A percentile compares a stretch with the other conserved stretches of the same genome.
These are phyloP conservation scores for Leucocoprinus sp. DNA, from an alignment of 768 basidiomycete genomes.

Conservation along the genomic window DNA sequence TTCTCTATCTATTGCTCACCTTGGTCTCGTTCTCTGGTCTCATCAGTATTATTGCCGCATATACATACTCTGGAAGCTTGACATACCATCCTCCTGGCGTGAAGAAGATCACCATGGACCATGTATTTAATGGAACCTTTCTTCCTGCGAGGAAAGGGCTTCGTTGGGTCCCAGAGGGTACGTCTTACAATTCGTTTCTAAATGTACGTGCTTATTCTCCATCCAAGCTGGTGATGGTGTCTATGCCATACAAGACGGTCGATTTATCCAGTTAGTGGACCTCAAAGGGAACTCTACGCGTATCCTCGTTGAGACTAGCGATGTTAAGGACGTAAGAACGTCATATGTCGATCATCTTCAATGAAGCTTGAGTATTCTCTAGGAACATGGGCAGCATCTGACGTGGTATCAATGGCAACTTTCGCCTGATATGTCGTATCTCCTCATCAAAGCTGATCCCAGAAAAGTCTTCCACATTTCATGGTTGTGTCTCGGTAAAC, in stretches of 20 bases:
- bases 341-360: neutral
- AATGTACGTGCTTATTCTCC: neutral
- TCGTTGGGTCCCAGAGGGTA: constrained; percentile 92
- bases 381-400: constrained; percentile 52
- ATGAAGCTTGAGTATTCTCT: constrained; percentile 3
- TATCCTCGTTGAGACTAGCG: constrained; percentile 45
- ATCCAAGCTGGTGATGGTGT: constrained; percentile 89
- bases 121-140: constrained; percentile 92
- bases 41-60: constrained; percentile 75
- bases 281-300: constrained; percentile 66
- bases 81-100: constrained; percentile 44
- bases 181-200: constrained; percentile 14
- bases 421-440: constrained; percentile 86
- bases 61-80: constrained; percentile 53
- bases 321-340: constrained; percentile 56
- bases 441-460: constrained; percentile 72
- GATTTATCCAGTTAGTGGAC: constrained; percentile 72
- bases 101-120: constrained; percentile 75
- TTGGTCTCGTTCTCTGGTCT: constrained; percentile 53
- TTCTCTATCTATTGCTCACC: constrained; percentile 51
- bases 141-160: constrained; percentile 34
- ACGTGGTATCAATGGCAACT: constrained; percentile 62
- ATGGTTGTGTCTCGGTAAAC: neutral
- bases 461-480: constrained; percentile 44
- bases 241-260: constrained; percentile 56